Base-by-base conservation (phyloP, 2,329 filamentous ascomycete species). In the Xylariales sp. region DNA sequence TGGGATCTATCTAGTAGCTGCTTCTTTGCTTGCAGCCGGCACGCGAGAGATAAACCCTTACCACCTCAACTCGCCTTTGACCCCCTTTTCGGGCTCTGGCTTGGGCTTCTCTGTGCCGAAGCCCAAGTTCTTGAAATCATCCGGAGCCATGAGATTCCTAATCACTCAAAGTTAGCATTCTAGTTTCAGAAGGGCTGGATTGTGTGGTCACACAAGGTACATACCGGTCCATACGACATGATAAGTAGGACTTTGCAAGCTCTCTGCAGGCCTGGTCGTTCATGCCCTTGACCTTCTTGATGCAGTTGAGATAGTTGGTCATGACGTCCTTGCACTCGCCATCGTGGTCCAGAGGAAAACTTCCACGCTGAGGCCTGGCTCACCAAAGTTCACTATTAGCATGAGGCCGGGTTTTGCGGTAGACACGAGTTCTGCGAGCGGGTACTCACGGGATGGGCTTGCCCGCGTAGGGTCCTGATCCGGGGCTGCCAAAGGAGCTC, bases 281-380 rank as follows among this genome's bases (percentile, higher is more conserved):
- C 52, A 86, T 78, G 17, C 93, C 93, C 50, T 81, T 80, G 46
- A 84, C 81, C 45, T 78, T 83, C 59, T 90, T 93, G 59, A 98
- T 83, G 62, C 93, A 98, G 41, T 77, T 74, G 33, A 98, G 76
- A 57, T 98, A 98, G 37, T 74, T 74, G 41, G 76, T 76, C 79
- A 97, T 97, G 48, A 94, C 78, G 41, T 83, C 71, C 61, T 91
- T 96, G 74, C 93, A 98, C 69, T 98, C 93, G 82, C 79, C 88
- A 61, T 95, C 89, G 54, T 96, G 90, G 62, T 97, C 91, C 40
- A 97, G 79, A n/a, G 91, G 91, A 57, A 97, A 97, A 53, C 88
- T 94, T 40, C 91, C 91, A 53, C 90, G 82, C 61, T 96, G 86
- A 5, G 91, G 91, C 40, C 88, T 93, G n/a, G n/a, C n/a, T n/a